phyloP scores from a whole-genome alignment of 73 alveolate species.

The Effrenium voratum region DNA sequence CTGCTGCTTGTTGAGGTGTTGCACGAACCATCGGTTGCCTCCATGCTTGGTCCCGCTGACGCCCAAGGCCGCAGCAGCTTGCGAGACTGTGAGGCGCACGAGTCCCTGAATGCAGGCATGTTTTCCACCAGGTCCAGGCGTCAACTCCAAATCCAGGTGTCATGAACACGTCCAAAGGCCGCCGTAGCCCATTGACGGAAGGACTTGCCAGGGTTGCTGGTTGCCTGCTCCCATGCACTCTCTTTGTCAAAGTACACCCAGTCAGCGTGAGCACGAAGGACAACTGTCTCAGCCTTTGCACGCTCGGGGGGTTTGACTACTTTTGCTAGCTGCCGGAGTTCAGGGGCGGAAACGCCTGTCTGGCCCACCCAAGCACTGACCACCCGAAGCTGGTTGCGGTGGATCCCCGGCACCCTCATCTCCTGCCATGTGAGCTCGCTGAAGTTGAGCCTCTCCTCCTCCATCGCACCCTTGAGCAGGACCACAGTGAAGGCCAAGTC shows the following conservation, averaged over 20 bases:
- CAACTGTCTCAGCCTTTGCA: not conserved
- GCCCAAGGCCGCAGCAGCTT: not conserved
- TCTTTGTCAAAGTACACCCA: not conserved
- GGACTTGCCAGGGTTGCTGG: no score
- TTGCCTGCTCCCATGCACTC: not conserved
- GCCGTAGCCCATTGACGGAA: not conserved
- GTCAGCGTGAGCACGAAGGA: not conserved
- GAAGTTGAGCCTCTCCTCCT: not conserved
- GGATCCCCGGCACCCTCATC: not conserved
- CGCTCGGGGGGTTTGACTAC: not conserved
- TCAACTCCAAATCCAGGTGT: not conserved
- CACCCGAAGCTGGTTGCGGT: not conserved
- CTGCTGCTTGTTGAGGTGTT: not conserved
- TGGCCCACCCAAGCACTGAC: not conserved
- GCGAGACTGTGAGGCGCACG: not conserved
- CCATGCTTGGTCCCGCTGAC: not conserved
- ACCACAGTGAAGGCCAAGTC: not conserved
- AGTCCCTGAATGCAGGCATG: not conserved
- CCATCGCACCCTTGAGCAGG: not conserved
- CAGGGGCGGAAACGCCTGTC: not conserved
- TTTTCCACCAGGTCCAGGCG: not conserved
- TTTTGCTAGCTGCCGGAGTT: not conserved
- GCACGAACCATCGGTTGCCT: not conserved
- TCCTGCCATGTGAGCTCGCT: not conserved
- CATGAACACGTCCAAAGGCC: not conserved